Percentiles rank a stretch among this genome's conserved stretches.
phyloP scores from a whole-genome alignment of 345 rosid species.

The Populus pruinosa region DNA sequence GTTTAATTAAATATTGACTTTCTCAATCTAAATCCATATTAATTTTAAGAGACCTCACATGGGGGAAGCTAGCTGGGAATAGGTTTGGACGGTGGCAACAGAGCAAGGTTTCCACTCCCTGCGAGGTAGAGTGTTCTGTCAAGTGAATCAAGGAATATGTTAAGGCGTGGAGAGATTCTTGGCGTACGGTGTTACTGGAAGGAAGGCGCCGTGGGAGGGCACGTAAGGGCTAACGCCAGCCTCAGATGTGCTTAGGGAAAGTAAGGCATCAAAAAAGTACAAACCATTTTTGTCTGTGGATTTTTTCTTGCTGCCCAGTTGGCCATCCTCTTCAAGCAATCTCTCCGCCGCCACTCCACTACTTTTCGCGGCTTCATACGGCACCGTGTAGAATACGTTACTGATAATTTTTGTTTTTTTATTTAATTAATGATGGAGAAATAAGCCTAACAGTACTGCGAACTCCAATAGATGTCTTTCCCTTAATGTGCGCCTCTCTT shows the following conservation, averaged over 20 bases:
- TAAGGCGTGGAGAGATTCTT: conserved; percentile 24
- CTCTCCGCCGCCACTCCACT: conserved; percentile 10
- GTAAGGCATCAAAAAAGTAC: conserved; percentile 22
- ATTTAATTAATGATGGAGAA: neutral
- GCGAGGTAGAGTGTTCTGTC: too few species aligned
- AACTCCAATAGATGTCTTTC: too few species aligned
- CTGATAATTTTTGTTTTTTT: neutral
- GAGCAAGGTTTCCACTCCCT: neutral
- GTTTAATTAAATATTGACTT: too few species aligned
- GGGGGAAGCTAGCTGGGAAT: neutral
- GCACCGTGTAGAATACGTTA: neutral
- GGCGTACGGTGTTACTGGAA: conserved; percentile 16
- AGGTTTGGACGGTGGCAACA: neutral
- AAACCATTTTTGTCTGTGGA: neutral
- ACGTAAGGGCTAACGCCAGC: conserved; percentile 21
- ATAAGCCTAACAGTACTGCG: too few species aligned
- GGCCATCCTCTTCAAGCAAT: neutral
- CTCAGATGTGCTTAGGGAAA: conserved; percentile 16
- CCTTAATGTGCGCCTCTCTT: too few species aligned
- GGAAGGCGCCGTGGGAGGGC: conserved; percentile 18
- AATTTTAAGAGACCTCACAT: too few species aligned
- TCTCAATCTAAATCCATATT: too few species aligned
- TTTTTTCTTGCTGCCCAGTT: conserved; percentile 1
- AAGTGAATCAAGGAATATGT: neutral
- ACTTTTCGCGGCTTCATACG: conserved; percentile 4